Conservation (phyloP, 2,329 filamentous ascomycete genomes). For the Alternaria sp. region DNA sequence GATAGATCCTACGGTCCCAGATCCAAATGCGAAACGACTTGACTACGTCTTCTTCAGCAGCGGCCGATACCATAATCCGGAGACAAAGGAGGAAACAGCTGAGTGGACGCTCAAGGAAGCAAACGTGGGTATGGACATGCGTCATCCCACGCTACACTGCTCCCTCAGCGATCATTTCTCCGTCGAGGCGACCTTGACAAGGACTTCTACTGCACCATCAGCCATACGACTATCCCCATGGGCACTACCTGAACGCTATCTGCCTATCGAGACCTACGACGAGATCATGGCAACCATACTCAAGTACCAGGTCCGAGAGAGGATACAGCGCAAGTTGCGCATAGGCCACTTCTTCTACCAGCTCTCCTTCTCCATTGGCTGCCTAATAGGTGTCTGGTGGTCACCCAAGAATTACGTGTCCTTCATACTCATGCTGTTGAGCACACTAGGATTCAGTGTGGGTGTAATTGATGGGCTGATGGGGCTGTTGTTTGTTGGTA, state of each 20-base stretch:
- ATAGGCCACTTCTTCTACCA: conserved; percentile 76
- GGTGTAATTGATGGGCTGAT: conserved; percentile 87
- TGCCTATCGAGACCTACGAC: conserved; percentile 68
- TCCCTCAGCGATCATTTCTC: conserved; percentile 96
- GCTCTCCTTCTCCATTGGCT: conserved; percentile 73
- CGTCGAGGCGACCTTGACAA: conserved; percentile 77
- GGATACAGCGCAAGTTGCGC: conserved; percentile 75
- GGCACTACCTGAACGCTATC: conserved; percentile 38
- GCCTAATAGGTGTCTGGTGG: conserved; percentile 87
- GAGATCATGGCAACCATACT: conserved; percentile 76
- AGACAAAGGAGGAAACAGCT: conserved; percentile 35
- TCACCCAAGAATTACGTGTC: conserved; percentile 77
- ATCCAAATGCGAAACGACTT: conserved; percentile 82
- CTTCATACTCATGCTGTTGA: conserved; percentile 82
- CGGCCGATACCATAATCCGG: conserved; percentile 34
- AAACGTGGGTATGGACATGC: conserved; percentile 80
- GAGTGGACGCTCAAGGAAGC: conserved; percentile 76
- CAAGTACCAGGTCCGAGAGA: conserved; percentile 75
- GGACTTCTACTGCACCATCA: conserved; percentile 24
- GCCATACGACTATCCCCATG: conserved; percentile 19
- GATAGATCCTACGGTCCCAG: conserved; percentile 71
- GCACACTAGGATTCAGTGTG: conserved; percentile 77
- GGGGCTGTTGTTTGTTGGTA: conserved; percentile 84
- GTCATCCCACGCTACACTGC: conserved; percentile 82
- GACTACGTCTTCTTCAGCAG: conserved; percentile 87